A percentile compares a stretch with the other conserved stretches of the same genome.
Evolutionary conservation across 1,284 basidiomycete species (phyloP).

Genomic region (Apiotrichum akiyoshidainum): DNA sequence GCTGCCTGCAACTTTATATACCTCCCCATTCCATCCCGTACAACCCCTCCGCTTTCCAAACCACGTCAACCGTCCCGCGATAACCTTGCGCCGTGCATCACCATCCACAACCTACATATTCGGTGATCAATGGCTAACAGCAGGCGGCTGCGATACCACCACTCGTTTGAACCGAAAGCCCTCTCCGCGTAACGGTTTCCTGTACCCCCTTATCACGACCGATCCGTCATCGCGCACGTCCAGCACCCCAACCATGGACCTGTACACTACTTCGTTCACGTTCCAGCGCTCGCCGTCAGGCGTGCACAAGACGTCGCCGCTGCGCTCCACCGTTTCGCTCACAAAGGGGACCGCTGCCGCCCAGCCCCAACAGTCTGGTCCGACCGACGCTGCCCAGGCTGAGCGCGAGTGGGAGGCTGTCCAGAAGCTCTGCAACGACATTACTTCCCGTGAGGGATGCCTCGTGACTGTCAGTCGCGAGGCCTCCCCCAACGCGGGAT

Average conservation of each 20-base stretch:
- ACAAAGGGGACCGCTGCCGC: conserved; percentile 27
- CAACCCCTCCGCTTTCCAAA: no score
- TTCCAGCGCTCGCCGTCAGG: conserved; percentile 32
- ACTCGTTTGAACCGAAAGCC: no score
- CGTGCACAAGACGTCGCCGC: conserved; percentile 13
- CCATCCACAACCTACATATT: no score
- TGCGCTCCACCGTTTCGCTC: conserved; percentile 25
- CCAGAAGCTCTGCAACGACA: conserved; percentile 74
- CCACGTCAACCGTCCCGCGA: no score
- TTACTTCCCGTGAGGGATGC: conserved; percentile 74
- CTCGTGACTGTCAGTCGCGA: conserved; percentile 73
- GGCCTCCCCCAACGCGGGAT: neutral
- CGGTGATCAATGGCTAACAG: no score
- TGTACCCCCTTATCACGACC: neutral
- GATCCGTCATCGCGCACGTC: neutral
- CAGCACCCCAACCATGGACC: conserved; percentile 62
- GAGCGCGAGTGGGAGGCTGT: conserved; percentile 61
- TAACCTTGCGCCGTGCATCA: no score
- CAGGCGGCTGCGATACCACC: no score
- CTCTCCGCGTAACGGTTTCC: neutral
- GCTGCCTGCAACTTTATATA: conserved; percentile 1
- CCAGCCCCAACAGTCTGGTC: conserved; percentile 23
- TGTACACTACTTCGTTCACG: conserved; percentile 75
- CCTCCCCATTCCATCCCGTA: neutral
- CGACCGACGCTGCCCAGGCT: conserved; percentile 25